Base-by-base conservation (phyloP, 2,329 filamentous ascomycete genomes). In the Fusarium longipes region DNA sequence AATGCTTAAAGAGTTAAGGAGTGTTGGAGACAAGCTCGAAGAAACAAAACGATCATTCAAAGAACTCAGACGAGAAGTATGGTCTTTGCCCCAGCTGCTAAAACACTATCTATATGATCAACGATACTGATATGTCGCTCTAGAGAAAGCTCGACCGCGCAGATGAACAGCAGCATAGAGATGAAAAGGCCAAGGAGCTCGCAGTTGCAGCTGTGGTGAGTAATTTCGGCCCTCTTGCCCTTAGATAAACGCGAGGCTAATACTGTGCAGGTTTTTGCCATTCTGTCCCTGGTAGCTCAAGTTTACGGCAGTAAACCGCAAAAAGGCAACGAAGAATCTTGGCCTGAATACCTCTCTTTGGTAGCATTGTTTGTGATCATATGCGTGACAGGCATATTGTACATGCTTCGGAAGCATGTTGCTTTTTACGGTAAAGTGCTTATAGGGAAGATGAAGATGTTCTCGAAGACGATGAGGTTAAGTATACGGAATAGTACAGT, bases 261-360 rank as follows among this genome's bases (percentile, higher is more conserved):
- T 12, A 0, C 11, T 6, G 4, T 4, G 18, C 17, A 53, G 50
- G 24, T 35, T 0, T 45, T 45, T 1, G 50, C 29, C 15, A 18
- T 53, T 2, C 8, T 45, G 14, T 18, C 27, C 3, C 6, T 53
- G 2, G 29, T 50, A 22, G 54, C 58, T 18, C 18, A 62, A 24
- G 35, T 62, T 5, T 62, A 62, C 29, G 32, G 33, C 5, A 35
- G 29, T 12, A 62, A 33, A 3, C 58, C 58, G 9, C 15, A 25
- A 4, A 32, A 43, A 17, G 43, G 20, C 6, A 35, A 33, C 8
- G 12, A 32, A 27, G 27, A 2, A 3, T 44, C 49, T 1, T 29
- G 49, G 36, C 38, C 49, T 10, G 20, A 11, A 9, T 52, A 44
- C 15, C 4, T 52, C 3, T 29, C 22, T 20, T 15, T 51, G 1